A percentile compares a stretch with the other conserved stretches of the same genome.
These are phyloP conservation scores for Haematococcus sp. DNA, from an alignment of 139 green algal genomes.

Conservation along the genomic window DNA sequence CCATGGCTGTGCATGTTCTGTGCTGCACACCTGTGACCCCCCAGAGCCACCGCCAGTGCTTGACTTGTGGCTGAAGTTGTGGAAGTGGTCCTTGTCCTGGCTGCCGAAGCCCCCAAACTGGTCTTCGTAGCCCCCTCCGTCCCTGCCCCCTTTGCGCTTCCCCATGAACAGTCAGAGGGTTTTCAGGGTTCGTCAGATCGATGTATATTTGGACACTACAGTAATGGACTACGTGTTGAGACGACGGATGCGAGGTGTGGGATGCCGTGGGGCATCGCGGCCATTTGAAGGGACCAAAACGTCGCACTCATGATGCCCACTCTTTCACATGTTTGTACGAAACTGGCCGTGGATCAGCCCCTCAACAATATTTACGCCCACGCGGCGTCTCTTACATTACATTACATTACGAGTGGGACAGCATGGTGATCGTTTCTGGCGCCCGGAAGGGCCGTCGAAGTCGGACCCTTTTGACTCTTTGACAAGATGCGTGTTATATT, in stretches of 20 bases:
- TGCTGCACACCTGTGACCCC: conserved; percentile 37
- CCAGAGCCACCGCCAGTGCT: conserved; percentile 31
- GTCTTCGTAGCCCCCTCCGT: conserved; percentile 39
- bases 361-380: too few species aligned
- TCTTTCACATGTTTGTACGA: too few species aligned
- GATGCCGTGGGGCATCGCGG: not conserved
- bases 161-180: too few species aligned
- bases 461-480: not conserved
- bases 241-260: not conserved
- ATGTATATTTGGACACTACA: not conserved
- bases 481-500: too few species aligned
- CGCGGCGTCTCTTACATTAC: too few species aligned
- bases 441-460: not conserved
- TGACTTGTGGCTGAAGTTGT: conserved; percentile 23
- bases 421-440: too few species aligned
- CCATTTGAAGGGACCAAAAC: not conserved
- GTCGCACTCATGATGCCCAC: not conserved
- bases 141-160: not conserved
- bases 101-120: conserved; percentile 58
- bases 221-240: not conserved
- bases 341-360: too few species aligned
- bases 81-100: conserved; percentile 54
- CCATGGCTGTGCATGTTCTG: too few species aligned
- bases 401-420: too few species aligned
- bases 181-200: not conserved